Evolutionary conservation across 441 rosid species (phyloP), one percentile per base, ranked within the genome.

Genomic region (Dalechampia spathulata): DNA sequence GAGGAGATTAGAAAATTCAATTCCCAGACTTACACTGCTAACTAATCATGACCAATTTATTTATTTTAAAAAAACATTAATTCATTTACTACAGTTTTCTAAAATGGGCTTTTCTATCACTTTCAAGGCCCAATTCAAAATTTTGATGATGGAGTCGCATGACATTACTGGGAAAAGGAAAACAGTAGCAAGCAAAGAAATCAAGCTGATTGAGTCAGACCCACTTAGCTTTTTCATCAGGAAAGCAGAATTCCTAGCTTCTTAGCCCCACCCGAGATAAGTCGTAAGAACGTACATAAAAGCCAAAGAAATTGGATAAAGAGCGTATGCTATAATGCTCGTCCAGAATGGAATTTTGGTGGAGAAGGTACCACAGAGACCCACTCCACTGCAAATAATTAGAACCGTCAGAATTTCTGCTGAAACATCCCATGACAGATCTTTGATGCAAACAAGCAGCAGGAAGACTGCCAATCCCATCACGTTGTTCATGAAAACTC

Each of bases 401-500:
- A 83, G 58, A 63, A 72, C 83, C 4, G 67, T 62, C 50, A 83
- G 65, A 63, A 78, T 62, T 62, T 83, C 85, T 23, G 80, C 78
- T 7, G 95, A 75, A 15, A 80, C 80, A 62, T 72, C 75, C 91
- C 86, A 83, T 12, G 69, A 19, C 58, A 86, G 56, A 47, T 79
- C 76, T 58, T 56, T 66, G 34, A 80, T 52, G 67, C 73, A 82
- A 28, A 86, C 72, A 55, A 83, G 60, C 30, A 58, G 55, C 69
- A 86, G 65, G 79, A 78, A 83, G 22, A 52, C 61, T 4, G 74
- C 63, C 72, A 86, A 57, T 14, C 88, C 85, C 85, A 75, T 60
- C 19, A 78, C 66, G 55, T 82, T 83, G 72, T 74, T 80, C 85
- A 82, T 80, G 40, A 83, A 81, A 28, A 83, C 82, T 49, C 78